Evolutionary conservation across 805 yeast genomes (phyloP), one percentile per base, ranked within the genome.

Genomic region (Candida orba): DNA sequence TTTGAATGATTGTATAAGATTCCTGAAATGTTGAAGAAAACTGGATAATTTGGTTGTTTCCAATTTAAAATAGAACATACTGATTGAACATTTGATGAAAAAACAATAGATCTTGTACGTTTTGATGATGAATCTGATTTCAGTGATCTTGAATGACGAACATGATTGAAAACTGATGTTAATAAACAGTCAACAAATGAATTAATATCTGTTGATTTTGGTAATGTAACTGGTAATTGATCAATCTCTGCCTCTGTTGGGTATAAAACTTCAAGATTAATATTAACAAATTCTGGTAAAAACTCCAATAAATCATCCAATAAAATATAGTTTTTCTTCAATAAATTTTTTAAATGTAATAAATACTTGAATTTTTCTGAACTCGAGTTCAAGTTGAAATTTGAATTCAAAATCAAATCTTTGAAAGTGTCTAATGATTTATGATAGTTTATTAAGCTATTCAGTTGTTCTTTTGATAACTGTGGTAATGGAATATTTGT

Each of bases 11-110:
- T 50, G 53, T 59, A 68, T 33, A 71, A 66, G 10, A 81, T 67
- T n/a, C 88, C 86, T 53, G 79, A 81, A 75, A 90, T 77, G 44
- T 81, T 78, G 65, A 86, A 84, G 51, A 93, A 80, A 1, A 93
- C 98, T 0, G 99, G 97, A 65, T 84, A 93, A 61, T 91, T 91
- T 13, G 99, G 98, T 65, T 93, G 99, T 64, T 93, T 93, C 99
- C 99, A 93, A 64, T 93, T 93, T 53, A 93, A 66, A 37, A 88
- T 84, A 10, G 95, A 87, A 64, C 98, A 93, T n/a, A 89, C 87
- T 37, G 80, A 77, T 30, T 96, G 84, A 62, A 89, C 88, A 44
- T 84, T 77, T 1, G 96, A 87, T 12, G 95, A 78, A 63, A 93
- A 86, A 9, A 91, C 80, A 36, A 93, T 67, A 1, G 95, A 79